Evolutionary conservation across 1,284 basidiomycete species (phyloP), one percentile per base, ranked within the genome.

Genomic region (Laetiporus sulphureus): DNA sequence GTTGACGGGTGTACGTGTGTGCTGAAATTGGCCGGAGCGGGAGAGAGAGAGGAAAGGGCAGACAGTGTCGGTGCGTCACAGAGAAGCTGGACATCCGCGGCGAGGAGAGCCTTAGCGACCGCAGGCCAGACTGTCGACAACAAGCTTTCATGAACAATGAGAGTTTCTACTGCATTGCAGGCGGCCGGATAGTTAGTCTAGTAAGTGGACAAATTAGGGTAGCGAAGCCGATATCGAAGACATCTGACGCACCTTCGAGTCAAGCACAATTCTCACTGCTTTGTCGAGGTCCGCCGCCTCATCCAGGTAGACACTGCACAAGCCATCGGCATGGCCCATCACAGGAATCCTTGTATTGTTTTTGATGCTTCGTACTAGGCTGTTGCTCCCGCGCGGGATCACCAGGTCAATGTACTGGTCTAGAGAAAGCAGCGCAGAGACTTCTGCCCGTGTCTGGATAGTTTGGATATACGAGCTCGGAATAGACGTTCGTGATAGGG

Each of bases 251-350:
- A 93, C 93, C 76, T 99, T 99, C 11, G 91, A 86, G 63, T 99
- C 96, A 4, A 96, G 67, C 0, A 86, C 79, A 6, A 97, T 75
- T 12, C 91, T 73, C 25, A 86, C 67, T 0, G 92, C 89, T 61
- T 92, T 96, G 36, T 78, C 73, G 32, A 70, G 54, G 52, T 87
- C 77, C 0, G 94, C 95, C 27, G 75, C 73, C 50, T 87, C 79
- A 62, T 99, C 95, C 3, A 99, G 66, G 62, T 86, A 98, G 1
- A 94, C 81, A 4, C 83, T 76, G 61, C 95, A 99, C 7, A 98
- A 67, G 0, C 95, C 95, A 62, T 99, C 95, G 3, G 96, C 95
- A 58, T 99, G 96, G 1, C 96, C 96, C 93, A 99, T 97, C 34
- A 99, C 96, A 1, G 96, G 86, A 50, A 99, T 98, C 42, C 87